Base-by-base conservation (phyloP, 179 eudicot species). In the Pouteria campechiana region DNA sequence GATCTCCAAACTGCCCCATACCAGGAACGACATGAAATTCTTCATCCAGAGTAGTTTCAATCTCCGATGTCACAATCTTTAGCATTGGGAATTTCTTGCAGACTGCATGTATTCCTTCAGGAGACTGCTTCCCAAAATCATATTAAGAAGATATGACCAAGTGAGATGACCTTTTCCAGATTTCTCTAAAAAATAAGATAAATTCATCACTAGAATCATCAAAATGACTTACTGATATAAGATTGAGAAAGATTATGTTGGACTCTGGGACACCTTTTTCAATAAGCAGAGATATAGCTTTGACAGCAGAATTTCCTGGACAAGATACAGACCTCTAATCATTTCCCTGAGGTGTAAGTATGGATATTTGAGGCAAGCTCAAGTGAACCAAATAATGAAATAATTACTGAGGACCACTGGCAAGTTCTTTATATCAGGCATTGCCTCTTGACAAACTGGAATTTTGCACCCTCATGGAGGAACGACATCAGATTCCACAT, bases 1-100 rank as follows among this genome's bases (percentile, higher is more conserved):
- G 78, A 54, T 81, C 92, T 11, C 70, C 85, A 37, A 81, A 81
- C 57, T 81, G 76, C 4, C 92, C 92, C 85, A 81, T 81, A 25
- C 92, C 92, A 0, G 92, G 92, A 30, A 81, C 71, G 18, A 81
- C 85, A 24, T 44, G 65, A 25, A 64, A 37, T 24, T 81, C 73
- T 22, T 74, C 37, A 62, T 71, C 63, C 21, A 81, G 52, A 12
- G 63, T 20, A 1, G 23, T 17, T 35, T 81, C 85, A 4, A 81
- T 81, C 71, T 77, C 85, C 1, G 92, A 76, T 25, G 92, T 81
- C 24, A 81, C 79, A 14, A 77, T 77, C 25, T 81, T 81, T 6
- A 81, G 43, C 50, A 57, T 56, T 3, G 81, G 90, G 29, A 49
- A 81, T 48, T 54, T 68, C 57, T 68, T 76, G 41, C 85, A 74